phyloP scores from a whole-genome alignment of 2,329 filamentous ascomycete species.

The Penicillium sp. region DNA sequence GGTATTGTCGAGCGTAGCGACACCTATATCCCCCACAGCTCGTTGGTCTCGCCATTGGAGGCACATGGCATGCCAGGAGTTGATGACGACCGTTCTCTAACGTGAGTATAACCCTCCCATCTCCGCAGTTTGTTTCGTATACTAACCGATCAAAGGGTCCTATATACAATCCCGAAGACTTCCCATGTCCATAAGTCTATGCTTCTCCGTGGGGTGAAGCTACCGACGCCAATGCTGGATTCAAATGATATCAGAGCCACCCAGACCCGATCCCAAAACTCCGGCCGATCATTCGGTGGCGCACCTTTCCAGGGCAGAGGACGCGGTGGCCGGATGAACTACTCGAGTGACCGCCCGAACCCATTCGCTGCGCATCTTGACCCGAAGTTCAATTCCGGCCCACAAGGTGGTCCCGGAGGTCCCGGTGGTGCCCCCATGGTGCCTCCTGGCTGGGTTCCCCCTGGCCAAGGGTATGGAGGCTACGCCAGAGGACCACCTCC shows the following conservation, averaged over 20 bases:
- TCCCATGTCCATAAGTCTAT: slow-evolving; percentile 84
- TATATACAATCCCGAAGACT: slow-evolving; percentile 77
- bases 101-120: slow-evolving; percentile 53
- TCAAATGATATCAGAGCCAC: slow-evolving; percentile 73
- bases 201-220: slow-evolving; percentile 79
- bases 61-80: slow-evolving; percentile 70
- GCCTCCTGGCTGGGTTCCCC: slow-evolving; percentile 39
- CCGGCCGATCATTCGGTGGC: slow-evolving; percentile 70
- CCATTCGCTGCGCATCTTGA: slow-evolving; percentile 51
- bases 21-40: slow-evolving; percentile 78
- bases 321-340: slow-evolving; percentile 56
- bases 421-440: slow-evolving; percentile 33
- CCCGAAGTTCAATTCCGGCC: slow-evolving; percentile 42
- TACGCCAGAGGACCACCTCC: slow-evolving; percentile 41
- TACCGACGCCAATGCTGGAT: slow-evolving; percentile 70
- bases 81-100: slow-evolving; percentile 83
- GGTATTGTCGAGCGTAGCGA: slow-evolving; percentile 81
- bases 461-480: slow-evolving; percentile 30
- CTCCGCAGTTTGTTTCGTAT: neutral
- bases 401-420: slow-evolving; percentile 30
- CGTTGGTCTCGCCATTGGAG: slow-evolving; percentile 74
- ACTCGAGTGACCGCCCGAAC: slow-evolving; percentile 47
- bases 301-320: slow-evolving; percentile 58
- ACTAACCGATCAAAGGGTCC: slow-evolving; percentile 60
- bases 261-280: slow-evolving; percentile 62